Base-by-base conservation (phyloP, 2,329 filamentous ascomycete genomes). In the Rhynchosporium secalis region DNA sequence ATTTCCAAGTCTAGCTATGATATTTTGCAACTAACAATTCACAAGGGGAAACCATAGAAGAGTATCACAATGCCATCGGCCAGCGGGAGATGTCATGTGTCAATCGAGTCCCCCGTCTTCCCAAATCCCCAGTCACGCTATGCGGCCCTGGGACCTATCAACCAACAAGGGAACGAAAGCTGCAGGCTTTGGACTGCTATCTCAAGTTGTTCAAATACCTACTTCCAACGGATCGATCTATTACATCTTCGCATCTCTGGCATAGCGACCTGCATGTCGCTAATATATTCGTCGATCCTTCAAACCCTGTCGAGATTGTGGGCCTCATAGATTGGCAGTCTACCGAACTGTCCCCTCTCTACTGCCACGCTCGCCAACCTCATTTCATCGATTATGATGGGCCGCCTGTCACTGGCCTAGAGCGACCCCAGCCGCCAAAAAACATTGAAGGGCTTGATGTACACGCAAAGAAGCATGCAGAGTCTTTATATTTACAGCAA, bases 371-470 rank as follows among this genome's bases (percentile, higher is more conserved):
- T 36, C 51, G 51, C 33, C 51, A 54, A 26, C 51, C 51, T 38
- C 33, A 54, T 40, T 3, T 54, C 7, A 40, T 54, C 15, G 51
- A 54, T 41, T 54, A 54, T 54, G 20, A 54, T 54, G 51, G 51
- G 2, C 51, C 51, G 9, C 33, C 51, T 54, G 15, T 54, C 51
- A n/a, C 7, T 12, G 62, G 58, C 1, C 29, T 60, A 13, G 65
- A 61, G 29, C 41, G 51, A 15, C 61, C 62, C 38, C 46, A 28
- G 12, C 43, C 49, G 29, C 64, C 62, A 61, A 65, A 73, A 61
- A 68, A 76, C 61, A 70, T 73, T 28, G 33, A 64, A 69, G 20
- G 73, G 73, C 51, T 77, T 76, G 70, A 78, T 76, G 68, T 73
- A 71, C 45, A 69, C 65, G 63, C 62, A 65, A 66, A 51, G 66